These are phyloP conservation scores for Cylindrotheca closterium DNA, from an alignment of 108 stramenopile species.

Conservation along the genomic window DNA sequence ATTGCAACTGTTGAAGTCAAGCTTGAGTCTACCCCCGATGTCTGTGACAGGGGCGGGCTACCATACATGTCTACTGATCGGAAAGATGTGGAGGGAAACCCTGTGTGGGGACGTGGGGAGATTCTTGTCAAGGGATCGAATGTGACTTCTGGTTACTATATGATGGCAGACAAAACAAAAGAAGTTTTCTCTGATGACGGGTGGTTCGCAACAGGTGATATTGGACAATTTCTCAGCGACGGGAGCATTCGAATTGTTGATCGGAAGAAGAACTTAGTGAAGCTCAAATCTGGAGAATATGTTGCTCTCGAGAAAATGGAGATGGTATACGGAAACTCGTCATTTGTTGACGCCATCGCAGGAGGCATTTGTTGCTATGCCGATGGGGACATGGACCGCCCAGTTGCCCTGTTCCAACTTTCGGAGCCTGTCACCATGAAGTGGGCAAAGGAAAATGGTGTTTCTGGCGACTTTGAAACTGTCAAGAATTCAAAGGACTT, in stretches of 20 bases:
- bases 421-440: constrained; percentile 59
- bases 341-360: constrained; percentile 71
- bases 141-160: constrained; percentile 81
- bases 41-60: constrained; percentile 76
- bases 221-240: constrained; percentile 84
- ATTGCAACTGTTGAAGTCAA: constrained; percentile 78
- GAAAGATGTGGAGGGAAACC: constrained; percentile 71
- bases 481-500: constrained; percentile 65
- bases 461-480: constrained; percentile 54
- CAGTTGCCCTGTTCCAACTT: constrained; percentile 77
- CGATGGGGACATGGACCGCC: constrained; percentile 90
- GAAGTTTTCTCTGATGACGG: constrained; percentile 79
- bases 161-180: constrained; percentile 79
- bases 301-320: constrained; percentile 89
- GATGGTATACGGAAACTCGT: constrained; percentile 66
- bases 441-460: constrained; percentile 74
- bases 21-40: constrained; percentile 75
- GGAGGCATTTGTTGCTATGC: constrained; percentile 87
- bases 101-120: constrained; percentile 77
- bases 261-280: constrained; percentile 94
- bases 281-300: constrained; percentile 93
- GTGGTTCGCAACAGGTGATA: constrained; percentile 88
- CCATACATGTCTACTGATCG: constrained; percentile 69
- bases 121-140: constrained; percentile 66
- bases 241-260: constrained; percentile 86